Evolutionary conservation across 495 filamentous ascomycete species (phyloP), one percentile per base, ranked within the genome.

Genomic region (Podospora australis): DNA sequence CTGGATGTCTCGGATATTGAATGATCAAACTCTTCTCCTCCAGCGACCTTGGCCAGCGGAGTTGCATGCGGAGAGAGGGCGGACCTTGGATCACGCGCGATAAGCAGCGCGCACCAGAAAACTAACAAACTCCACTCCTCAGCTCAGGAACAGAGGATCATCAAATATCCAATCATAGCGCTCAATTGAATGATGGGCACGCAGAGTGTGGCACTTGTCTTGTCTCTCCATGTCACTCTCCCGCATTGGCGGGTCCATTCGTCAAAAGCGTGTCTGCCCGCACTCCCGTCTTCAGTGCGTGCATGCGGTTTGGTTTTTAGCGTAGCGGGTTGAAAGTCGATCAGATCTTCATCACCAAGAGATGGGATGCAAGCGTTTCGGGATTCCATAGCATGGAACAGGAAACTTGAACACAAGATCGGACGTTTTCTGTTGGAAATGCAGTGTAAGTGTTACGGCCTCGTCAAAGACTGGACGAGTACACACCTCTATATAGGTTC

Each of bases 211-310:
- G 34, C 34, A 36, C 34, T 4, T 36, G 23, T 9, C 21, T 6
- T 16, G 22, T 43, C 40, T 43, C 40, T 43, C 40, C 40, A 43
- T 23, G 40, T 43, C 40, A 43, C 40, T 14, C 9, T 40, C 22
- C 38, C 38, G 19, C 38, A 19, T 16, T 13, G 38, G 13, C 19
- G 38, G 38, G 38, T n/a, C n/a, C n/a, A n/a, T n/a, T n/a, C n/a
- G n/a, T n/a, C n/a, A n/a, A n/a, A n/a, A n/a, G n/a, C n/a, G n/a
- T n/a, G n/a, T n/a, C n/a, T n/a, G n/a, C n/a, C n/a, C n/a, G n/a
- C n/a, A n/a, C n/a, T n/a, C n/a, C n/a, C n/a, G n/a, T n/a, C n/a
- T n/a, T n/a, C n/a, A n/a, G n/a, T n/a, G n/a, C n/a, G n/a, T n/a
- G n/a, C n/a, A n/a, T n/a, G n/a, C n/a, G n/a, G n/a, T n/a, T n/a